These are phyloP conservation scores for Boletus tylopilopsis DNA, from an alignment of 768 basidiomycete genomes.

Conservation along the genomic window DNA sequence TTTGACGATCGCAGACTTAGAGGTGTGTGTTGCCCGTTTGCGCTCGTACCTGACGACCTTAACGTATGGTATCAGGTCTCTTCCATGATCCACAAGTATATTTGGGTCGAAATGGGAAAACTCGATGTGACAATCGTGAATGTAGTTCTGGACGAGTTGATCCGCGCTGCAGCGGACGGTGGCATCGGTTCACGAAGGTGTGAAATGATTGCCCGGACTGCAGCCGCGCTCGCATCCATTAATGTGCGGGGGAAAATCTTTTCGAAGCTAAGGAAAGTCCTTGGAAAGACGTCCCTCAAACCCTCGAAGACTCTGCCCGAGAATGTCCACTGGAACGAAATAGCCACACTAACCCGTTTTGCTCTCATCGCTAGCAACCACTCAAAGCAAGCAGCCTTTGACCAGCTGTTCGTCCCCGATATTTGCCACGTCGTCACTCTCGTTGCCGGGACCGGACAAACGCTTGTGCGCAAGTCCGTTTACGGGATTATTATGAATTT, in stretches of 20 bases:
- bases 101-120: constrained; percentile 76
- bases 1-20: constrained; percentile 65
- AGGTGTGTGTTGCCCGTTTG: constrained; percentile 47
- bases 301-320: constrained; percentile 61
- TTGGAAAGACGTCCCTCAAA: constrained; percentile 68
- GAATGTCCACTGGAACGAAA: constrained; percentile 76
- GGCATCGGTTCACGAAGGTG: constrained; percentile 73
- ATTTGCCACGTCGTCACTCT: constrained; percentile 75
- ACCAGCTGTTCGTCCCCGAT: constrained; percentile 81
- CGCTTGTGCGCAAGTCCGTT: constrained; percentile 71
- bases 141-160: constrained; percentile 72
- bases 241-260: constrained; percentile 76
- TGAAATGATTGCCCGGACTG: constrained; percentile 70
- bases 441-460: constrained; percentile 70
- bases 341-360: constrained; percentile 77
- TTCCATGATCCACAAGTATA: constrained; percentile 60
- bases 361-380: constrained; percentile 68
- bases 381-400: constrained; percentile 56
- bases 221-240: constrained; percentile 72
- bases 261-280: constrained; percentile 72
- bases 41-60: not conserved
- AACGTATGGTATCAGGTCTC: constrained; percentile 46
- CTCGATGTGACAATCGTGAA: constrained; percentile 67
- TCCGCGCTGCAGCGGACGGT: constrained; percentile 79
- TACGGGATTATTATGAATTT: constrained; percentile 82